Percentiles rank a stretch among this genome's conserved stretches.
These are phyloP conservation scores for Melocanna baccifera DNA, from an alignment of 176 grass and related monocot genomes.

Conservation along the genomic window DNA sequence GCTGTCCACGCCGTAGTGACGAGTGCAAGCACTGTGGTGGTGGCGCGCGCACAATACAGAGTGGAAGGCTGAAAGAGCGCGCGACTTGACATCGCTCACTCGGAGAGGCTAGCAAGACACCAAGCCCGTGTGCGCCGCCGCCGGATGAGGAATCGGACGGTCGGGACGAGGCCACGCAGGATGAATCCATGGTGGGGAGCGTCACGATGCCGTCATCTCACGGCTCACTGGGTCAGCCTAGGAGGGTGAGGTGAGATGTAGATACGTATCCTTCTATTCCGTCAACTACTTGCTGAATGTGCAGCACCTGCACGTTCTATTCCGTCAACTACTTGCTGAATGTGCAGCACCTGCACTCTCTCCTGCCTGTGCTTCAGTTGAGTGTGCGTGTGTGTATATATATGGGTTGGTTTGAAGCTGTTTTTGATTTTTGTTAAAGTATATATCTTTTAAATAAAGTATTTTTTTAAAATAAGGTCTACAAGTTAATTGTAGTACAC, in stretches of 20 bases:
- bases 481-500: no score
- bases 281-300: background rate
- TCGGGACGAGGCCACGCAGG: background rate
- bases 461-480: no score
- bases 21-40: no score
- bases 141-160: background rate
- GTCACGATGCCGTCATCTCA: no score
- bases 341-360: background rate
- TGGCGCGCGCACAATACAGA: background rate
- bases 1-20: no score
- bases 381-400: no score
- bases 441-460: no score
- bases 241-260: background rate
- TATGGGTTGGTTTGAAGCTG: no score
- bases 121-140: no score
- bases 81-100: background rate
- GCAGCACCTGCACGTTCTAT: background rate
- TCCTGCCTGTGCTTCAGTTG: background rate
- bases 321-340: background rate
- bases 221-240: no score
- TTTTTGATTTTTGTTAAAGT: no score
- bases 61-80: background rate
- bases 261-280: no score
- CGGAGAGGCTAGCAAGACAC: background rate
- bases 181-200: background rate